Conservation (phyloP, 2,329 filamentous ascomycete genomes). For the Mollisiaceae sp. region DNA sequence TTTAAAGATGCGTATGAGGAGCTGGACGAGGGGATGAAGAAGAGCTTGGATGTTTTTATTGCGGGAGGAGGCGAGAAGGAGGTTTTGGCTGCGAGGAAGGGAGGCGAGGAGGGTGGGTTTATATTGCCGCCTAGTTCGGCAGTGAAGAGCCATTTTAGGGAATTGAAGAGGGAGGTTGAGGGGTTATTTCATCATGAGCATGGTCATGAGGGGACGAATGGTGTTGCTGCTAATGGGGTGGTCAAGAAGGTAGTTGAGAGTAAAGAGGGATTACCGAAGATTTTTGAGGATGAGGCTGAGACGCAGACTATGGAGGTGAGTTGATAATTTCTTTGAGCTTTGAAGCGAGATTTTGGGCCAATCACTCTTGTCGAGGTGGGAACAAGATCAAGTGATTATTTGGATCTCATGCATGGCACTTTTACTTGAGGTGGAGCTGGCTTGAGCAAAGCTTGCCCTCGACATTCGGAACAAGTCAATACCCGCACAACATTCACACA, state of each 20-base stretch:
- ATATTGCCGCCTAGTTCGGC: conserved; percentile 41
- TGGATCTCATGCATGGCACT: too few relatives aligned
- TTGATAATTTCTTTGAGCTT: not conserved
- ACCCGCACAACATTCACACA: too few relatives aligned
- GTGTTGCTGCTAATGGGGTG: conserved; percentile 1
- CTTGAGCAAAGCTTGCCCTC: too few relatives aligned
- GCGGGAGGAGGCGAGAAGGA: conserved; percentile 34
- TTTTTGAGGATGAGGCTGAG: conserved; percentile 43
- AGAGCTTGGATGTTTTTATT: conserved; percentile 42
- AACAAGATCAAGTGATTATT: conserved; percentile 6
- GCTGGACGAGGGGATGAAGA: conserved; percentile 39
- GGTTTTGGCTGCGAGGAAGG: conserved; percentile 32
- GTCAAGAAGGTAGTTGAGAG: conserved; percentile 9
- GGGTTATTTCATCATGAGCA: conserved; percentile 19
- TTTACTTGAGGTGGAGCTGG: too few relatives aligned
- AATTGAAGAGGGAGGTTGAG: conserved; percentile 20
- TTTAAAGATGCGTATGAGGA: conserved; percentile 40
- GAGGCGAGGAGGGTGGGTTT: conserved; percentile 33
- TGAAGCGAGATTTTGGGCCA: not conserved
- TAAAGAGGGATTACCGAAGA: conserved; percentile 25
- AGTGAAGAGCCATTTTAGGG: conserved; percentile 43
- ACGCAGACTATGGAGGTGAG: conserved; percentile 44
- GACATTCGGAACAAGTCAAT: too few relatives aligned
- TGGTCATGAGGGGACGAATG: not conserved
- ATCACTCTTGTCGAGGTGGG: not conserved